These are phyloP conservation scores for Fusarium sulawesiense DNA, from an alignment of 2,329 filamentous ascomycete species.

Conservation along the genomic window DNA sequence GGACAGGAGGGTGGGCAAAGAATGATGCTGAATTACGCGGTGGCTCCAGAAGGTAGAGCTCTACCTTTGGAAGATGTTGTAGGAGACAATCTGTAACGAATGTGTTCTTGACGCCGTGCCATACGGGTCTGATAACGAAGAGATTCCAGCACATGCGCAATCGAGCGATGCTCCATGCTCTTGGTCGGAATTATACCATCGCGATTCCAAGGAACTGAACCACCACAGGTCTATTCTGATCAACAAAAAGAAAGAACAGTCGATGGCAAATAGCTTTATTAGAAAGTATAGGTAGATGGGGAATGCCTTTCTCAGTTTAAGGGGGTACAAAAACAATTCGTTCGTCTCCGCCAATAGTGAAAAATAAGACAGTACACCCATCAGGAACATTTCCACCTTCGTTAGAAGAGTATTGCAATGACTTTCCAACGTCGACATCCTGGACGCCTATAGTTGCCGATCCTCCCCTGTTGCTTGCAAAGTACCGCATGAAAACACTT, in stretches of 20 bases:
- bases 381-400: background rate
- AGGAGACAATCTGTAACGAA: no score
- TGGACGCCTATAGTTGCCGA: background rate
- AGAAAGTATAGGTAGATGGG: background rate
- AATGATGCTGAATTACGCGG: no score
- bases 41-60: no score
- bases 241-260: no score
- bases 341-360: background rate
- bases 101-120: no score
- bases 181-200: no score
- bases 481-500: background rate
- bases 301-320: background rate
- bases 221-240: background rate
- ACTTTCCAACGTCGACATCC: background rate
- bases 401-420: background rate
- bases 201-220: no score
- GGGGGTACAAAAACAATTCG: background rate
- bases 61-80: no score
- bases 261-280: background rate
- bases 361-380: background rate
- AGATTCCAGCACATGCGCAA: no score
- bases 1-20: no score
- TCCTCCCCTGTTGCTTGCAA: background rate
- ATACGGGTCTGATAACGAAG: no score
- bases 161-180: no score